Evolutionary conservation across 176 grass and related monocot species (phyloP).

Genomic region (Typha latifolia): DNA sequence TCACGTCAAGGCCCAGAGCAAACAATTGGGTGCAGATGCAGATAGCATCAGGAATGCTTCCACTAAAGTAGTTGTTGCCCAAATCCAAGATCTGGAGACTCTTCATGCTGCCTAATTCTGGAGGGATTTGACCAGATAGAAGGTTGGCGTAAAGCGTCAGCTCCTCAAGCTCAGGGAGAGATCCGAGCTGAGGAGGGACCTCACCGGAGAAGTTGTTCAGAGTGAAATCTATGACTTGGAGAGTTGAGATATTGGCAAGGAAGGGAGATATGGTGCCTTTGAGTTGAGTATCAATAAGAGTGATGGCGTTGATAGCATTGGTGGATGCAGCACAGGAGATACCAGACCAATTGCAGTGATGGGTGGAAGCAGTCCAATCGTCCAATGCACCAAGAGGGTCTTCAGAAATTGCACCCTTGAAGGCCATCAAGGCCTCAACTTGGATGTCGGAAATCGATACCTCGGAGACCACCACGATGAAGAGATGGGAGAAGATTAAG

Average conservation of each 20-base stretch:
- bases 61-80: constrained; percentile 37
- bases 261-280: constrained; percentile 55
- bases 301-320: constrained; percentile 41
- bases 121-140: constrained; percentile 49
- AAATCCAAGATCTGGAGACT: constrained; percentile 35
- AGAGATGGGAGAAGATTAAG: constrained; percentile 12
- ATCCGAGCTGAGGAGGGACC: constrained; percentile 52
- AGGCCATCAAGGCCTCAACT: constrained; percentile 61
- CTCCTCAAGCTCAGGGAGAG: constrained; percentile 24
- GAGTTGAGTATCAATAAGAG: constrained; percentile 31
- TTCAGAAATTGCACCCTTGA: constrained; percentile 48
- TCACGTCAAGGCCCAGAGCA: constrained; percentile 17
- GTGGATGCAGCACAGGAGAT: constrained; percentile 44
- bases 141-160: constrained; percentile 29
- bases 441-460: constrained; percentile 18
- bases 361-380: constrained; percentile 33
- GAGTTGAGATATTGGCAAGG: constrained; percentile 72
- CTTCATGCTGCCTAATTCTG: constrained; percentile 38
- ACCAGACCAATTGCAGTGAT: constrained; percentile 65
- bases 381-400: constrained; percentile 49
- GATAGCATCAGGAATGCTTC: constrained; percentile 44
- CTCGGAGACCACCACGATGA: not conserved
- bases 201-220: constrained; percentile 38
- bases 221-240: constrained; percentile 57
- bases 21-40: constrained; percentile 56